phyloP scores from a whole-genome alignment of 2,329 filamentous ascomycete species.

The Aureobasidium leucospermi region DNA sequence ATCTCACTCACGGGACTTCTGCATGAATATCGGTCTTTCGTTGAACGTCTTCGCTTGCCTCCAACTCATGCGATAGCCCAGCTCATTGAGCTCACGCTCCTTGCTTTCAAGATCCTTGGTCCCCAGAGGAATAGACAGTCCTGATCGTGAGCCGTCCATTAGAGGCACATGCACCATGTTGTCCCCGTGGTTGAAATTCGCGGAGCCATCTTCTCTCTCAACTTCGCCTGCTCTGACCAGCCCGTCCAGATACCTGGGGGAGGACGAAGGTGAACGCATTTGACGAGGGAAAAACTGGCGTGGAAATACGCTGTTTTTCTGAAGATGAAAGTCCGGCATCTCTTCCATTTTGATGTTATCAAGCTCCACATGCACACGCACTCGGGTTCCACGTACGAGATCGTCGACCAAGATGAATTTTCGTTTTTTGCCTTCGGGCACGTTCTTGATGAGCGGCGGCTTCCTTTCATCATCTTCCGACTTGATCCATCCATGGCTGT shows the following conservation, averaged over 20 bases:
- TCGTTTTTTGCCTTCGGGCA: constrained; percentile 83
- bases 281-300: constrained; percentile 87
- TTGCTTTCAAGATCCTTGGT: constrained; percentile 63
- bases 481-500: constrained; percentile 27
- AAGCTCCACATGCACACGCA: constrained; percentile 87
- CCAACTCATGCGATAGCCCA: constrained; percentile 95
- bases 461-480: constrained; percentile 50
- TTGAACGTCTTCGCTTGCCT: constrained; percentile 89
- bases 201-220: constrained; percentile 20
- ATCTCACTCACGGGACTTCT: constrained; percentile 71
- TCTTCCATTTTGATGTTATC: constrained; percentile 90
- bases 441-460: constrained; percentile 72
- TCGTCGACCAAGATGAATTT: constrained; percentile 98
- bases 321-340: constrained; percentile 91
- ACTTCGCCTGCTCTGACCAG: constrained; percentile 32
- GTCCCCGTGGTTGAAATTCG: constrained; percentile 24
- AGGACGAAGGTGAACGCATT: constrained; percentile 79
- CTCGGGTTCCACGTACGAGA: constrained; percentile 67
- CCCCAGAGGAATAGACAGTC: constrained; percentile 69
- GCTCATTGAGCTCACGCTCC: constrained; percentile 85
- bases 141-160: constrained; percentile 62
- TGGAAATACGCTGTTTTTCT: constrained; percentile 81
- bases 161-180: constrained; percentile 43
- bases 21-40: constrained; percentile 76
- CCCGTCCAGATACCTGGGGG: constrained; percentile 54